A percentile compares a stretch with the other conserved stretches of the same genome.
These are phyloP conservation scores for Aspergillus sp. DNA, from an alignment of 2,329 filamentous ascomycete genomes.

Conservation along the genomic window DNA sequence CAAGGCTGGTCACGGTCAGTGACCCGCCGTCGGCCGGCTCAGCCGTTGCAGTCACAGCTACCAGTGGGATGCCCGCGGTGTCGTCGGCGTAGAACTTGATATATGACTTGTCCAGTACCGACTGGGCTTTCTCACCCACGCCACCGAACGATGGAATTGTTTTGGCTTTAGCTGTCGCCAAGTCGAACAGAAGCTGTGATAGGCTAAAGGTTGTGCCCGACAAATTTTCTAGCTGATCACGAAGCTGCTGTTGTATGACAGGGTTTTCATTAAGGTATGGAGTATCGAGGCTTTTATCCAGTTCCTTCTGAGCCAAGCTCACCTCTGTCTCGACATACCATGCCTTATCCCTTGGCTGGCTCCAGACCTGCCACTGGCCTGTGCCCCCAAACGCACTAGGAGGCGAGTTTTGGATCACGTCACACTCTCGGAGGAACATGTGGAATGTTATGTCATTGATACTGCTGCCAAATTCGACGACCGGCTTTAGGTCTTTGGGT, in stretches of 20 bases:
- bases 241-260: background rate
- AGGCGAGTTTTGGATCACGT: background rate
- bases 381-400: background rate
- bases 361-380: background rate
- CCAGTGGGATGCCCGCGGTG: too few species aligned
- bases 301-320: background rate
- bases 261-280: constrained; percentile 7
- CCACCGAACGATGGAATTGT: background rate
- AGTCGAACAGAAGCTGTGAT: constrained; percentile 8
- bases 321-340: constrained; percentile 3
- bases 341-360: background rate
- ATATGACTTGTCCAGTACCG: too few species aligned
- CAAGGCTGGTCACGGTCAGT: constrained; percentile 4
- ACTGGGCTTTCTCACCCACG: background rate
- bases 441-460: background rate
- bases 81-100: too few species aligned
- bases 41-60: background rate
- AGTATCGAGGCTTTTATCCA: constrained; percentile 1
- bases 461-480: too few species aligned
- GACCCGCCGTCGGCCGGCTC: background rate
- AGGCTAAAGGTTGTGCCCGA: constrained; percentile 11
- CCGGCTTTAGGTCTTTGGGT: background rate
- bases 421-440: background rate
- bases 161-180: constrained; percentile 6
- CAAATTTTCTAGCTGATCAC: constrained; percentile 2